These are phyloP conservation scores for Salpingoeca rosetta DNA, from an alignment of 78 protist species.

Conservation along the genomic window DNA sequence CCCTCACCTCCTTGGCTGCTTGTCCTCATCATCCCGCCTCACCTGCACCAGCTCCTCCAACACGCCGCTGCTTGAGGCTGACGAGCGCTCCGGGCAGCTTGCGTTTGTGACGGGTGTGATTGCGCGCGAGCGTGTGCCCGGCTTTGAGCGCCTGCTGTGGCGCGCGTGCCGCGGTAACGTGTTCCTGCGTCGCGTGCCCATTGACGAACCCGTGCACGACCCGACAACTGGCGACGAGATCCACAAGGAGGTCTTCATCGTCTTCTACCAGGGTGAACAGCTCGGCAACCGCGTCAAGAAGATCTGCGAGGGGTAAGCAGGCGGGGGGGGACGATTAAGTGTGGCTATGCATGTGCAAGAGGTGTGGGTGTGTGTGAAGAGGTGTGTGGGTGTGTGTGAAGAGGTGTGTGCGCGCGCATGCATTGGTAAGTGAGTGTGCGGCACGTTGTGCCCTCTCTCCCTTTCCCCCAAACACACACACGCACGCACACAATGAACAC, in stretches of 20 bases:
- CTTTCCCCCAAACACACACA: too few relatives aligned
- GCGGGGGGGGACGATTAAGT: too few relatives aligned
- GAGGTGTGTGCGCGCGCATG: too few relatives aligned
- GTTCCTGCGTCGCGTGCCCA: slow-evolving; percentile 43
- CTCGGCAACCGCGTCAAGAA: slow-evolving; percentile 51
- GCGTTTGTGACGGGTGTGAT: slow-evolving; percentile 61
- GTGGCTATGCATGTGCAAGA: too few relatives aligned
- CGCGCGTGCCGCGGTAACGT: slow-evolving; percentile 83
- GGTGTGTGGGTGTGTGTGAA: too few relatives aligned
- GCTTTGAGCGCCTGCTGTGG: slow-evolving; percentile 71
- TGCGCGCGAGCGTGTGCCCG: slow-evolving; percentile 21
- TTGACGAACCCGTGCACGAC: slow-evolving; percentile 47
- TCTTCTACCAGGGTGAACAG: slow-evolving; percentile 72
- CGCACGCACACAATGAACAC: too few relatives aligned
- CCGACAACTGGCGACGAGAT: slow-evolving; percentile 12
- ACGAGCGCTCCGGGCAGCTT: neutral
- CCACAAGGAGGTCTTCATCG: slow-evolving; percentile 61
- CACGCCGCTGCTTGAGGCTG: neutral
- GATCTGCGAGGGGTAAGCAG: slow-evolving; percentile 68
- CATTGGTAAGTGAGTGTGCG: too few relatives aligned
- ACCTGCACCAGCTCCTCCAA: neutral
- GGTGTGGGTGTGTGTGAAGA: too few relatives aligned
- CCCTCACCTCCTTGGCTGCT: too few relatives aligned
- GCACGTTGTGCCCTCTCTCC: too few relatives aligned
- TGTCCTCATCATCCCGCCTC: too few relatives aligned